Conservation (phyloP, 371 early-diverging fungal genomes). For the Mucor racemosus region DNA sequence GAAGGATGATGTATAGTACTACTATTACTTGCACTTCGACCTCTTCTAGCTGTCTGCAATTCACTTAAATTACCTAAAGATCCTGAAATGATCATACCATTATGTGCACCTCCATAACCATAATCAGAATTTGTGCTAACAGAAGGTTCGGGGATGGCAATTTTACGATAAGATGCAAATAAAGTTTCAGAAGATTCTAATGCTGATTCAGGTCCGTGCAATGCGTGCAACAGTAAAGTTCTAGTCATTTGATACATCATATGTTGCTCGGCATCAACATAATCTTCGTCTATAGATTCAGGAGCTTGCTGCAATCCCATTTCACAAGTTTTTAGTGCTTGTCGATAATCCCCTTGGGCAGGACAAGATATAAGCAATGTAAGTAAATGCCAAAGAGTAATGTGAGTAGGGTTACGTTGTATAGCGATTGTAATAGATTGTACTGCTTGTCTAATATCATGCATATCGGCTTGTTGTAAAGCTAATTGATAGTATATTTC, state of each 20-base stretch:
- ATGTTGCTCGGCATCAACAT: conserved; percentile 61
- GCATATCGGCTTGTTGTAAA: conserved; percentile 80
- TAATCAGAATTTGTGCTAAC: conserved; percentile 7
- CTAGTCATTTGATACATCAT: conserved; percentile 66
- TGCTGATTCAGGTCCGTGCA: conserved; percentile 59
- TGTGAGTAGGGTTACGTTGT: conserved; percentile 60
- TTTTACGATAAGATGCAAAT: conserved; percentile 66
- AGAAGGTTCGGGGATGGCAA: conserved; percentile 40
- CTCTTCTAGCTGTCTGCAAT: conserved; percentile 15
- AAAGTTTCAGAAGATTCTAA: conserved; percentile 60
- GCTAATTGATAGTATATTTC: conserved; percentile 80
- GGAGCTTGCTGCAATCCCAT: conserved; percentile 66
- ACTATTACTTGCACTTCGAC: conserved; percentile 23
- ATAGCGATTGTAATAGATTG: conserved; percentile 65
- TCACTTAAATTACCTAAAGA: conserved; percentile 42
- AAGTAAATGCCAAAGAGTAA: conserved; percentile 88
- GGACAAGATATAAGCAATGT: conserved; percentile 76
- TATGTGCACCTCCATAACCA: conserved; percentile 13
- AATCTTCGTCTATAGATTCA: neutral
- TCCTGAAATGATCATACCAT: conserved; percentile 35
- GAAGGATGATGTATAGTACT: conserved; percentile 9
- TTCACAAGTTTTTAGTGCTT: conserved; percentile 77
- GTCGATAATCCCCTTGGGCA: conserved; percentile 35
- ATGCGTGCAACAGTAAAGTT: conserved; percentile 52
- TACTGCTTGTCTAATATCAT: conserved; percentile 77